These are phyloP conservation scores for Colletotrichum musicola DNA, from an alignment of 2,329 filamentous ascomycete species.

Conservation along the genomic window DNA sequence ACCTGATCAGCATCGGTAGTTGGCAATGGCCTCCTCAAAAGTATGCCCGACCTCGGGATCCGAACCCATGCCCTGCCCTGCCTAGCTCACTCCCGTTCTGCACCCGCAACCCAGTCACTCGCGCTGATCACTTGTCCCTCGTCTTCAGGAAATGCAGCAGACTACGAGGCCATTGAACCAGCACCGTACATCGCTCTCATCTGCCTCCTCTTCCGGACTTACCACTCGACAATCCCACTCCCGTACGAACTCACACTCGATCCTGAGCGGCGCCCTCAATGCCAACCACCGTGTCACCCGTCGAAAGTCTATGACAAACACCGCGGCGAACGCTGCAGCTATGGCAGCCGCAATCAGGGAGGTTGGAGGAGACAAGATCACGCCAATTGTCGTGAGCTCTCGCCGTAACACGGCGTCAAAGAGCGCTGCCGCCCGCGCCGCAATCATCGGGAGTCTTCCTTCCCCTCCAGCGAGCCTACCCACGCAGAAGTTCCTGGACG, in stretches of 20 bases:
- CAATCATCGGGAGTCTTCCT: slow-evolving; percentile 69
- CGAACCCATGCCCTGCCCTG: slow-evolving; percentile 34
- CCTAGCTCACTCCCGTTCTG: slow-evolving; percentile 31
- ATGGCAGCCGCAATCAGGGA: slow-evolving; percentile 80
- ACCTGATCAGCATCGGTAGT: slow-evolving; percentile 45
- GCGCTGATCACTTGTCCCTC: slow-evolving; percentile 53
- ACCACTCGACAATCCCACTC: slow-evolving; percentile 73
- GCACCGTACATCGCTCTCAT: slow-evolving; percentile 70
- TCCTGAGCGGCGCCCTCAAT: slow-evolving; percentile 82
- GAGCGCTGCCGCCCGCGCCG: slow-evolving; percentile 64
- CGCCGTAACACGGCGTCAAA: slow-evolving; percentile 80
- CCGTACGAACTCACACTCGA: slow-evolving; percentile 84
- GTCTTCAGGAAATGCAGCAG: slow-evolving; percentile 71
- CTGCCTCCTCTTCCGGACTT: slow-evolving; percentile 69
- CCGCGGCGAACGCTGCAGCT: slow-evolving; percentile 79
- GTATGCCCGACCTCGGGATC: slow-evolving; percentile 54
- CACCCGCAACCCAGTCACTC: slow-evolving; percentile 42
- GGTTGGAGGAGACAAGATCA: slow-evolving; percentile 67
- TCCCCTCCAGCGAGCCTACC: slow-evolving; percentile 78
- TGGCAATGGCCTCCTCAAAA: slow-evolving; percentile 73
- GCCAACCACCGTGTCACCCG: slow-evolving; percentile 87
- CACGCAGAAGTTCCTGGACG: slow-evolving; percentile 64
- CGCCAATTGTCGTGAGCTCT: slow-evolving; percentile 67
- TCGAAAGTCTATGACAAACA: slow-evolving; percentile 91
- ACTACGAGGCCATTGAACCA: slow-evolving; percentile 76